Evolutionary conservation across 306 rosid genomes (phyloP), one percentile per base, ranked within the genome.

Genomic region (Sindora glabra): DNA sequence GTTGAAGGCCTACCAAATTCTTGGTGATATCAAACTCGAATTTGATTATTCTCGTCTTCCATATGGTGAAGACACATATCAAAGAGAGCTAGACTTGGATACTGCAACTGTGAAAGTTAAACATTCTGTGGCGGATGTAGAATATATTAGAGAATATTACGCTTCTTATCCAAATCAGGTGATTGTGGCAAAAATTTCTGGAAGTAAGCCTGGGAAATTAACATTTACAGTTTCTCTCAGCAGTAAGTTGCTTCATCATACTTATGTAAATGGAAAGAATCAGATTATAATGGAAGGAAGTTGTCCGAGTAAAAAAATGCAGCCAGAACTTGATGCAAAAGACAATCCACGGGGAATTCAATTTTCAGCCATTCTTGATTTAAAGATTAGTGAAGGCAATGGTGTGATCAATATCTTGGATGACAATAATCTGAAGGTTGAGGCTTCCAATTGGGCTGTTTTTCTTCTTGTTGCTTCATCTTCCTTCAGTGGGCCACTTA

Each of bases 1-100:
- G 22, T 23, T 42, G 56, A 52, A 85, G 92, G 84, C 48, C 48
- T 85, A 88, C 59, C 94, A 85, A 74, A 80, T 76, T 37, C 71
- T 88, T 21, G 87, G 94, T 12, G 87, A 88, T 47, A 74, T 88
- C 68, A 80, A 71, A 41, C 67, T 88, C 19, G 87, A 85, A 55
- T 88, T 88, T 26, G 94, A 71, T 40, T 67, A 72, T 46, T 82
- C 94, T 1, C 94, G 80, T 74, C 80, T 54, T 30, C 48, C 62
- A 11, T 39, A 51, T 65, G 24, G 41, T 24, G 64, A 58, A 54
- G 79, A 77, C 39, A n/a, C 84, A 47, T 88, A 85, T 59, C 44
- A 48, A 30, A 77, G 96, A 48, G 86, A 88, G 75, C 67, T 88
- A 21, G 87, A 85, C 72, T 73, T 88, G 44, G 67, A 88, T 40